These are phyloP conservation scores for Trichoderma sp. DNA, from an alignment of 2,329 filamentous ascomycete genomes.

Conservation along the genomic window DNA sequence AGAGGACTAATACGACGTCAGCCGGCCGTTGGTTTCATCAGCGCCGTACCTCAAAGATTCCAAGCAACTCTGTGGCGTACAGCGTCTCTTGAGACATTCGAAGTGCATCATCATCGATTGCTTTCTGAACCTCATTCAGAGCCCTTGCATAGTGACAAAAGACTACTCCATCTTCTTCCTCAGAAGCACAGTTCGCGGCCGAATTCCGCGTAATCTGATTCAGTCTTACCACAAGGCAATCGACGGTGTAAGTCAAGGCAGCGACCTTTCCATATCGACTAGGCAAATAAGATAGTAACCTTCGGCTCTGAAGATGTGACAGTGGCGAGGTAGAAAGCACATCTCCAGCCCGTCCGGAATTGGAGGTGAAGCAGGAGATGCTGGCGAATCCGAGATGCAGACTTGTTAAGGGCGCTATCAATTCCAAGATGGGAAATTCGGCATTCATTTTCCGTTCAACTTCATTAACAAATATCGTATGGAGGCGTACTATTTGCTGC, in stretches of 20 bases:
- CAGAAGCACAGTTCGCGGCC: neutral
- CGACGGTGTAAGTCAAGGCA: neutral
- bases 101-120: neutral
- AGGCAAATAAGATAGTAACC: neutral
- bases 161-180: neutral
- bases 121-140: neutral
- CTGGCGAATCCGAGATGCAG: neutral
- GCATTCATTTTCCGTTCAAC: neutral
- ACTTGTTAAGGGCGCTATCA: neutral
- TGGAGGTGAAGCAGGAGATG: neutral
- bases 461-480: neutral
- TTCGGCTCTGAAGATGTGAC: neutral
- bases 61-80: neutral
- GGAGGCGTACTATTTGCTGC: neutral
- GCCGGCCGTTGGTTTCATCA: neutral
- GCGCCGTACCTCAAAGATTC: neutral
- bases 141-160: neutral
- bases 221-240: conserved; percentile 3
- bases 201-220: neutral
- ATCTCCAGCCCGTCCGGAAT: neutral
- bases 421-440: neutral
- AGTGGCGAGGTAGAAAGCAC: neutral
- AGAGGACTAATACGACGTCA: neutral
- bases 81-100: neutral
- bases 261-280: neutral